Evolutionary conservation across 345 rosid species (phyloP).

Genomic region (Lepidium sativum): DNA sequence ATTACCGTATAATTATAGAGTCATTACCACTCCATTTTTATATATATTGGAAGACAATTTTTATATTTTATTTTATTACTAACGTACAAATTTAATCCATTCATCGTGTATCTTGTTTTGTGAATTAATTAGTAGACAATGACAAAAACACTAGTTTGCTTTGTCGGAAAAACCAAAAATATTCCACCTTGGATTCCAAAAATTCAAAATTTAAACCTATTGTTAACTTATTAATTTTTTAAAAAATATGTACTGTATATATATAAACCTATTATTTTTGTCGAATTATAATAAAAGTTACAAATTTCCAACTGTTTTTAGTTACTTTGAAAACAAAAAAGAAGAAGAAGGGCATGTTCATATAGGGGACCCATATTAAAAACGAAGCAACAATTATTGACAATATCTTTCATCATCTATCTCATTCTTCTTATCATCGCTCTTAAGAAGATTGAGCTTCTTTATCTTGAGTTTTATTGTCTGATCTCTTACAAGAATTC

Average conservation of each 20-base stretch:
- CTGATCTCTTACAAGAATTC: conserved; percentile 11
- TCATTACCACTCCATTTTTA: too few relatives aligned
- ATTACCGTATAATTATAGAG: too few relatives aligned
- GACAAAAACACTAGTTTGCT: background rate
- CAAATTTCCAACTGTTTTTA: background rate
- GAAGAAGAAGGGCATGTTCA: conserved; percentile 13
- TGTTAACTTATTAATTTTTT: background rate
- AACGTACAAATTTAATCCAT: background rate
- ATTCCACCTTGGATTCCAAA: too few relatives aligned
- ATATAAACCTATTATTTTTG: too few relatives aligned
- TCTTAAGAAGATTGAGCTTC: background rate
- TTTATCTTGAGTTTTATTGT: too few relatives aligned
- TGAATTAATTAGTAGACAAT: conserved; percentile 13
- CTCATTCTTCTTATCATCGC: background rate
- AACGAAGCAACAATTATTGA: conserved; percentile 28
- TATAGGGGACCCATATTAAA: conserved; percentile 17
- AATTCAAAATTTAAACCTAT: background rate
- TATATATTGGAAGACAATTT: too few relatives aligned
- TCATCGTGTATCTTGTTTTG: background rate
- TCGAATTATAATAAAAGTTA: background rate
- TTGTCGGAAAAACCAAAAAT: conserved; percentile 4
- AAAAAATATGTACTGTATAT: too few relatives aligned
- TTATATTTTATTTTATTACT: background rate
- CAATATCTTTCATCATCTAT: conserved; percentile 16
- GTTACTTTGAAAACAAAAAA: background rate